Percentiles rank a stretch among this genome's conserved stretches.
Conservation (phyloP, 192 early-diverging fungal genomes). For the Backusella westeae region DNA sequence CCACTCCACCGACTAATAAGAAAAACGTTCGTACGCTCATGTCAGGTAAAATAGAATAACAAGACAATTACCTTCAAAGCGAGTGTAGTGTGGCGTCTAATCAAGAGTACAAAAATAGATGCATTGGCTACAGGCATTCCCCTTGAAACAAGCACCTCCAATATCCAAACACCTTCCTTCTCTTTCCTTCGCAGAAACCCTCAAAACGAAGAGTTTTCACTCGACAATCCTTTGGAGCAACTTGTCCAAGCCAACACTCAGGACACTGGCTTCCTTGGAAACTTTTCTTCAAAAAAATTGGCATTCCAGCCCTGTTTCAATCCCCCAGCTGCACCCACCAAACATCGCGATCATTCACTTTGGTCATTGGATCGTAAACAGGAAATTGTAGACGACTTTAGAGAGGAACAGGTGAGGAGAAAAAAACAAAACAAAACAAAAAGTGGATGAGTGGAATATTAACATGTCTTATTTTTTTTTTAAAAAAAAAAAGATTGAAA, state of each 20-base stretch:
- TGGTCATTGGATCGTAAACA: not conserved
- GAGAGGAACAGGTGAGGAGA: not conserved
- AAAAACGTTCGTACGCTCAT: not conserved
- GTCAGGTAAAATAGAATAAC: not conserved
- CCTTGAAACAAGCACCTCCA: not conserved
- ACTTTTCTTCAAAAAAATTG: not conserved
- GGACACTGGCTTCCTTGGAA: not conserved
- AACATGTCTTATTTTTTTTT: not conserved
- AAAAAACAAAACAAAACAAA: not conserved
- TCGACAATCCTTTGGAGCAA: not conserved
- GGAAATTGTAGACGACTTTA: not conserved
- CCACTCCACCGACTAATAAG: not conserved
- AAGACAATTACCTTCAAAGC: not conserved
- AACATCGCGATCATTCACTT: constrained; percentile 3
- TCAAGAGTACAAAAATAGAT: not conserved
- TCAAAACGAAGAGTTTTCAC: not conserved
- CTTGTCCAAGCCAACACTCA: not conserved
- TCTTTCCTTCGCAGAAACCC: not conserved
- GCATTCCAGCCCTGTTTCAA: not conserved
- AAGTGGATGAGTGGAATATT: not conserved
- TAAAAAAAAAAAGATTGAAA: not conserved
- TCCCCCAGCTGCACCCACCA: not conserved
- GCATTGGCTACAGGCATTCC: not conserved
- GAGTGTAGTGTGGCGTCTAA: not conserved
- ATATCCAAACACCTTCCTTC: not conserved